These are phyloP conservation scores for Piloderma croceum DNA, from an alignment of 768 basidiomycete species.

Conservation along the genomic window DNA sequence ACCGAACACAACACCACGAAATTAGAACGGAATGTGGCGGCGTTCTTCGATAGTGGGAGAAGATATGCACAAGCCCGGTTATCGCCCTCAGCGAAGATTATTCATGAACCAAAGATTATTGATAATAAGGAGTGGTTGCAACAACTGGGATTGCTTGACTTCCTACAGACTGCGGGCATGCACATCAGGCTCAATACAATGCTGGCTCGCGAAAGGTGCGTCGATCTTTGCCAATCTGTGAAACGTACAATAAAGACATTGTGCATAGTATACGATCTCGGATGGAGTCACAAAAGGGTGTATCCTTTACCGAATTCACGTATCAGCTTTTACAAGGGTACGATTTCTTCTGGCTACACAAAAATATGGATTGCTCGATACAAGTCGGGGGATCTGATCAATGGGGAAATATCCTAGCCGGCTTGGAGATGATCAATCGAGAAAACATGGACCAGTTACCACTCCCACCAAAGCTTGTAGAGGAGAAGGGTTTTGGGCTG, in stretches of 20 bases:
- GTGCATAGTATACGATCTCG: no score
- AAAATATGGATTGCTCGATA: conserved; percentile 61
- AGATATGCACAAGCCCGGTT: conserved; percentile 48
- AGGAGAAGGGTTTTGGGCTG: conserved; percentile 59
- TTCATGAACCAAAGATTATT: conserved; percentile 35
- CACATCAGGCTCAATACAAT: conserved; percentile 82
- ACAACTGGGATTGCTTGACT: conserved; percentile 70
- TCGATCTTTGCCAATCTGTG: neutral
- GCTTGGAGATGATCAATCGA: conserved; percentile 83
- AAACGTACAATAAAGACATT: neutral
- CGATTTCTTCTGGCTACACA: conserved; percentile 80
- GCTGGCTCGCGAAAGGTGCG: conserved; percentile 85
- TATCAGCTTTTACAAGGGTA: conserved; percentile 97
- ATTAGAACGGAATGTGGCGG: conserved; percentile 59
- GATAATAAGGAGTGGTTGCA: conserved; percentile 80
- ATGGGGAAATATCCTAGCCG: conserved; percentile 96
- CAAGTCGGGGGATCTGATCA: conserved; percentile 98
- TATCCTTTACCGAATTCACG: conserved; percentile 98
- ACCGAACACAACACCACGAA: conserved; percentile 60
- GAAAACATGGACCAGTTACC: conserved; percentile 13
- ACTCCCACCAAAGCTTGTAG: conserved; percentile 18
- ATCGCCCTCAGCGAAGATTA: conserved; percentile 5
- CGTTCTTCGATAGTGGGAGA: conserved; percentile 65
- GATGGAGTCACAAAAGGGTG: conserved; percentile 71
- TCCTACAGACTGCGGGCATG: conserved; percentile 75